Percentiles rank a stretch among this genome's conserved stretches.
Evolutionary conservation across 495 filamentous ascomycete genomes (phyloP).

Genomic region (Thermothielavioides terrestris): DNA sequence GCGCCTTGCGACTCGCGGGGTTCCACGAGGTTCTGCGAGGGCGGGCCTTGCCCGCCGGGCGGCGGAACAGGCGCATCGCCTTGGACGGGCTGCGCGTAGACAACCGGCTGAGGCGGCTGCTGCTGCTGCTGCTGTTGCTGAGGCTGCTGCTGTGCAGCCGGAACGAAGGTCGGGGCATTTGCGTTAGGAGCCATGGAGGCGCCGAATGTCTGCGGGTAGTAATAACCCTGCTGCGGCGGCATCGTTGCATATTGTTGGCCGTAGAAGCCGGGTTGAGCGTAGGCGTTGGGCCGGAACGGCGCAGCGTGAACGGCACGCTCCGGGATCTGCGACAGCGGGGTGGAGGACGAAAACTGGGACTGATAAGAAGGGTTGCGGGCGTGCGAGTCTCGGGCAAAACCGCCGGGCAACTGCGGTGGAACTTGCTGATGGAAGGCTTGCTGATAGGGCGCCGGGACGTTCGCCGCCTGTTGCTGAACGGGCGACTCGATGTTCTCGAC

Average conservation of each 20-base stretch:
- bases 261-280: slow-evolving; percentile 58
- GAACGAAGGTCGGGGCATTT: slow-evolving; percentile 50
- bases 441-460: slow-evolving; percentile 55
- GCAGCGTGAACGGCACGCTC: slow-evolving; percentile 89
- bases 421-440: slow-evolving; percentile 92
- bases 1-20: slow-evolving; percentile 87
- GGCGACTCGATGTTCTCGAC: slow-evolving; percentile 92
- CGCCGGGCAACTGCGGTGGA: slow-evolving; percentile 56
- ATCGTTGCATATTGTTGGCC: slow-evolving; percentile 42
- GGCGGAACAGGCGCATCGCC: slow-evolving; percentile 30
- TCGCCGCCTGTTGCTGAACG: slow-evolving; percentile 53
- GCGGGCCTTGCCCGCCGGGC: slow-evolving; percentile 16
- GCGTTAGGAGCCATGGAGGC: slow-evolving; percentile 45
- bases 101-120: slow-evolving; percentile 17
- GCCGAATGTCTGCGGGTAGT: slow-evolving; percentile 46
- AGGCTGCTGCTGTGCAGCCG: slow-evolving; percentile 42
- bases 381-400: slow-evolving; percentile 52
- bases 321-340: slow-evolving; percentile 87
- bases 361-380: slow-evolving; percentile 64
- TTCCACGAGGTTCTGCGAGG: slow-evolving; percentile 60
- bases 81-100: slow-evolving; percentile 35
- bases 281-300: slow-evolving; percentile 76
- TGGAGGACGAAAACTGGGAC: slow-evolving; percentile 67
- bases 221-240: slow-evolving; percentile 48
- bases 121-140: slow-evolving; percentile 17